Evolutionary conservation across 2,329 filamentous ascomycete genomes (phyloP).

Genomic region (Diaporthe helianthi): DNA sequence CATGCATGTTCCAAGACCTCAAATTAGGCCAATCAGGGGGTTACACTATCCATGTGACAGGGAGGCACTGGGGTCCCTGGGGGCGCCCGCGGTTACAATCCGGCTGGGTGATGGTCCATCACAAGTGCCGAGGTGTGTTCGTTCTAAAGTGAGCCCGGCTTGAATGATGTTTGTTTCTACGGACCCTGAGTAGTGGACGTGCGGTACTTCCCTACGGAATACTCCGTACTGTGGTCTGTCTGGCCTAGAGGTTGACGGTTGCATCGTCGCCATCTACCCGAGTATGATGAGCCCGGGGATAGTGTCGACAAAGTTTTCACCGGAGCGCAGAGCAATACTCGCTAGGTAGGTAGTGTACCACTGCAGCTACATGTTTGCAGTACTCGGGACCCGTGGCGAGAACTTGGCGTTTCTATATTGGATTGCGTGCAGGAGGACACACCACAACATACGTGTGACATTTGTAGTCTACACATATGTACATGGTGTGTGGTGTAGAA

Average conservation of each 20-base stretch:
- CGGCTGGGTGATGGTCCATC: slow-evolving; percentile 5
- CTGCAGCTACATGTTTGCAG: no score
- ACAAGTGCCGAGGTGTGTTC: slow-evolving; percentile 11
- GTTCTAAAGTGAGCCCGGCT: background rate
- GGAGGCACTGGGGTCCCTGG: slow-evolving; percentile 2
- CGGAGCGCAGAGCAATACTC: background rate
- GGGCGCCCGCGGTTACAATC: slow-evolving; percentile 10
- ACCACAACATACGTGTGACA: no score
- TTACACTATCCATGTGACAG: slow-evolving; percentile 21
- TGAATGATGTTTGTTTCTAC: background rate
- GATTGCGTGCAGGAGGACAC: slow-evolving; percentile 19
- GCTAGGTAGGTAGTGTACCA: no score
- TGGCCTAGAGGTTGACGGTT: background rate
- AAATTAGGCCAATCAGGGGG: slow-evolving; percentile 22
- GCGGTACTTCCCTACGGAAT: no score
- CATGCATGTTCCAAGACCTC: slow-evolving; percentile 26
- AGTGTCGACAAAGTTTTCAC: background rate
- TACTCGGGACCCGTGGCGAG: slow-evolving; percentile 20
- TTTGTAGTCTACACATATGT: no score
- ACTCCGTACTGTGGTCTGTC: background rate
- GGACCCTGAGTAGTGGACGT: no score
- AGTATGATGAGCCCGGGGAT: background rate
- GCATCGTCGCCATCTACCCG: background rate
- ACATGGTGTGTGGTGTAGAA: slow-evolving; percentile 10
- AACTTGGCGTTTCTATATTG: slow-evolving; percentile 24